These are phyloP conservation scores for Imleria badia DNA, from an alignment of 768 basidiomycete species.

Conservation along the genomic window DNA sequence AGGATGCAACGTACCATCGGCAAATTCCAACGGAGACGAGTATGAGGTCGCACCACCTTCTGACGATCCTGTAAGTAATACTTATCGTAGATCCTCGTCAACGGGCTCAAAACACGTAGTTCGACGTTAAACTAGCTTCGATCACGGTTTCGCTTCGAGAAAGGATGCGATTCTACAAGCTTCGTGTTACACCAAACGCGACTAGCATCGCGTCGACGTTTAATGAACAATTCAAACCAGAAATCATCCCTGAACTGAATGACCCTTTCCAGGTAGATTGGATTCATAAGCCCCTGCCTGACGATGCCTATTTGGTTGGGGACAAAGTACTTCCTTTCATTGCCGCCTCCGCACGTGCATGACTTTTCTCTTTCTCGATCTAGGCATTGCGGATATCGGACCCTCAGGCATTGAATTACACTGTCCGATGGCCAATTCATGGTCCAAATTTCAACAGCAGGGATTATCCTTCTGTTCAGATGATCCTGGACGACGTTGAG, in stretches of 20 bases:
- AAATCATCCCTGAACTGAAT: slow-evolving; percentile 81
- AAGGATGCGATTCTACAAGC: slow-evolving; percentile 83
- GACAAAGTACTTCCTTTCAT: slow-evolving; percentile 51
- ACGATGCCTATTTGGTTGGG: slow-evolving; percentile 54
- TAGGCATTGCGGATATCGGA: slow-evolving; percentile 73
- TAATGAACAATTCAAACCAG: slow-evolving; percentile 82
- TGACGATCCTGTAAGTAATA: slow-evolving; percentile 60
- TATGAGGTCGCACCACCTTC: slow-evolving; percentile 45
- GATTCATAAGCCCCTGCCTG: slow-evolving; percentile 59
- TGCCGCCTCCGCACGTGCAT: neutral
- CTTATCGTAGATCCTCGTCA: neutral
- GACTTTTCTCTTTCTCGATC: slow-evolving; percentile 5
- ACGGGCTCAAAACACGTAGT: slow-evolving; percentile 40
- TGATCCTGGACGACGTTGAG: slow-evolving; percentile 77
- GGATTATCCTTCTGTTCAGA: slow-evolving; percentile 71
- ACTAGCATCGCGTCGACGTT: slow-evolving; percentile 70
- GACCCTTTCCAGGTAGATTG: slow-evolving; percentile 85
- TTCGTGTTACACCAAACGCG: slow-evolving; percentile 70
- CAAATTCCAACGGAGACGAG: slow-evolving; percentile 45
- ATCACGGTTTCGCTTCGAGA: slow-evolving; percentile 74
- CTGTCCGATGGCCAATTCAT: slow-evolving; percentile 79
- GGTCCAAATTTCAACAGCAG: slow-evolving; percentile 80
- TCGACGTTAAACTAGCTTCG: slow-evolving; percentile 72
- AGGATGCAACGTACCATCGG: slow-evolving; percentile 24
- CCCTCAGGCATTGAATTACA: slow-evolving; percentile 65